A percentile compares a stretch with the other conserved stretches of the same genome.
Evolutionary conservation across 805 yeast species (phyloP).

Genomic region (Blastobotrys terrestris): DNA sequence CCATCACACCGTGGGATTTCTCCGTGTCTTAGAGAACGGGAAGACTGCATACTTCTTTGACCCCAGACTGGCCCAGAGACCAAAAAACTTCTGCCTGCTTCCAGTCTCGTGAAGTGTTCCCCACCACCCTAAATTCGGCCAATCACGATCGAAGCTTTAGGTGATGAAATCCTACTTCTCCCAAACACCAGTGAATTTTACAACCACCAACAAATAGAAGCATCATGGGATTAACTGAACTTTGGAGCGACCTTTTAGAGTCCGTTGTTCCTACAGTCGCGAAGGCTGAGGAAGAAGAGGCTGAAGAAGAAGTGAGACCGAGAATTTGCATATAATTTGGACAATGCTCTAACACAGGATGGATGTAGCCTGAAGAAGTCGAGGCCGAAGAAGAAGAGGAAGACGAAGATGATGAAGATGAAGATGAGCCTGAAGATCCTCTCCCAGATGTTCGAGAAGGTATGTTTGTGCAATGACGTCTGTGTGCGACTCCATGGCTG

Average conservation of each 20-base stretch:
- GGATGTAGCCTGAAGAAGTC: slow-evolving; percentile 32
- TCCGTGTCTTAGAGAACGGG: no score
- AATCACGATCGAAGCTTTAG: not conserved
- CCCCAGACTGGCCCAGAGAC: no score
- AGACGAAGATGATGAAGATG: slow-evolving; percentile 59
- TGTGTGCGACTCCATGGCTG: slow-evolving; percentile 10
- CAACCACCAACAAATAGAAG: not conserved
- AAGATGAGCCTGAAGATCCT: slow-evolving; percentile 63
- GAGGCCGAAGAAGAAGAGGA: slow-evolving; percentile 53
- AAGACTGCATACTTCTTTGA: no score
- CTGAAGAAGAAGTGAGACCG: slow-evolving; percentile 7
- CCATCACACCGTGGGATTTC: no score
- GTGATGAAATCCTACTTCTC: not conserved
- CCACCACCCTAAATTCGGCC: not conserved
- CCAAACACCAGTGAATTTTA: not conserved
- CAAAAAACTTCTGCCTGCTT: no score
- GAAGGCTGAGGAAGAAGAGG: slow-evolving; percentile 56
- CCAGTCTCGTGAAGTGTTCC: not conserved
- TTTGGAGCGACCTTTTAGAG: slow-evolving; percentile 60
- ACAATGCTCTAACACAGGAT: not conserved
- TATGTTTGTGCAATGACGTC: slow-evolving; percentile 18
- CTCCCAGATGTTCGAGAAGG: slow-evolving; percentile 52
- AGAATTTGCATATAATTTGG: not conserved
- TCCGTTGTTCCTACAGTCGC: slow-evolving; percentile 73
- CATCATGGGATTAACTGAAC: slow-evolving; percentile 18